Percentiles rank a stretch among this genome's conserved stretches.
phyloP scores from a whole-genome alignment of 2,329 filamentous ascomycete species.

The Hypoxylon sp. region DNA sequence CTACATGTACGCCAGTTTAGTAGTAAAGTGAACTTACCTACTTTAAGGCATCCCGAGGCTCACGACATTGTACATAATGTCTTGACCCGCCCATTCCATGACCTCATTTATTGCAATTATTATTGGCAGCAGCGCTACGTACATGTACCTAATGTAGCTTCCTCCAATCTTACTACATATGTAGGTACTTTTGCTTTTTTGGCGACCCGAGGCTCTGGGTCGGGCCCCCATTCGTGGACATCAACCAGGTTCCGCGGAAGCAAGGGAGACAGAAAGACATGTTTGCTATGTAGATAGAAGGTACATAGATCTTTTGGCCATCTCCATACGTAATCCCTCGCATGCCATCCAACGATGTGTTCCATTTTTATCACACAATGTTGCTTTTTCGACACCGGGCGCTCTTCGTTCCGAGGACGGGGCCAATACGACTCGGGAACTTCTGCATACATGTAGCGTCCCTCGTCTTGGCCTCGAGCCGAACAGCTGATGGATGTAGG shows the following conservation, averaged over 20 bases:
- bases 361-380: not conserved
- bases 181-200: not conserved
- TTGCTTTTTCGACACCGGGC: not conserved
- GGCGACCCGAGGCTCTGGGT: not conserved
- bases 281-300: not conserved
- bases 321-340: not conserved
- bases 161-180: not conserved
- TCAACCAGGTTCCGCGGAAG: not conserved
- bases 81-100: no score
- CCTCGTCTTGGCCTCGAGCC: not conserved
- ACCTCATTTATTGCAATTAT: no score
- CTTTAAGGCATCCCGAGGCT: not conserved
- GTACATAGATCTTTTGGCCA: not conserved
- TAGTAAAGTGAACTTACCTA: no score
- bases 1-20: no score
- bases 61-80: no score
- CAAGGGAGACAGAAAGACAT: not conserved
- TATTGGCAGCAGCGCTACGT: no score
- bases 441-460: no score
- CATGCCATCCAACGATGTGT: not conserved
- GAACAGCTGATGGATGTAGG: not conserved
- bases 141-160: no score
- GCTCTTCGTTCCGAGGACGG: not conserved
- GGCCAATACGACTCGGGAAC: not conserved
- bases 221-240: not conserved